Base-by-base conservation (phyloP, 108 stramenopile genomes). In the Nitzschia palea region DNA sequence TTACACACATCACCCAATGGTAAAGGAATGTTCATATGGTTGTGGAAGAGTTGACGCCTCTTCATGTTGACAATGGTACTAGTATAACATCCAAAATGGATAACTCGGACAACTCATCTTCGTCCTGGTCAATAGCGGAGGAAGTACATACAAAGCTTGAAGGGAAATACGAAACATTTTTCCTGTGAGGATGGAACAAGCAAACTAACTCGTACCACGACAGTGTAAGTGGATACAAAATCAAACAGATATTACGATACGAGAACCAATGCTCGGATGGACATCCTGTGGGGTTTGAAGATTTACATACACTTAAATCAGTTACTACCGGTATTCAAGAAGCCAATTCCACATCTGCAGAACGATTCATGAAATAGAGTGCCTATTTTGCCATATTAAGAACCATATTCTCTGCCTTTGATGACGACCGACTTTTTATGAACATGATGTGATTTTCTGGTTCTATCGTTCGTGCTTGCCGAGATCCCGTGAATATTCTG, bases 291-390 rank as follows among this genome's bases (percentile, higher is more conserved):
- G 91, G 91, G 32, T 93, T 78, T 53, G 78, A 80, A 44, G 70
- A 73, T 37, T 93, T 86, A 87, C 44, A 74, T 23, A 79, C 65
- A 4, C 43, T 93, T 5, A 79, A 74, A 36, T n/a, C n/a, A n/a
- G n/a, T n/a, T n/a, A n/a, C n/a, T n/a, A 77, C 82, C 37, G 91
- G 87, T 0, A 57, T 93, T 10, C 77, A 80, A 4, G 87, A 87
- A 61, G 84, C 87, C 4, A 93, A 93, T 63, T 73, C 81, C 36
- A 70, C 84, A n/a, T 82, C 82, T 22, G 86, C 85, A 0, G 85
- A 82, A 59, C 71, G 86, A 27, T 88, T 89, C 44, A 60, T 83
- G 28, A 70, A 74, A 48, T 87, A 86, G 85, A 85, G 73, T 71
- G 74, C 80, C 37, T 89, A 83, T 47, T 79, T 88, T 34, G 84